phyloP scores from a whole-genome alignment of 208 protist species.

The Acanthamoeba castellanii region DNA sequence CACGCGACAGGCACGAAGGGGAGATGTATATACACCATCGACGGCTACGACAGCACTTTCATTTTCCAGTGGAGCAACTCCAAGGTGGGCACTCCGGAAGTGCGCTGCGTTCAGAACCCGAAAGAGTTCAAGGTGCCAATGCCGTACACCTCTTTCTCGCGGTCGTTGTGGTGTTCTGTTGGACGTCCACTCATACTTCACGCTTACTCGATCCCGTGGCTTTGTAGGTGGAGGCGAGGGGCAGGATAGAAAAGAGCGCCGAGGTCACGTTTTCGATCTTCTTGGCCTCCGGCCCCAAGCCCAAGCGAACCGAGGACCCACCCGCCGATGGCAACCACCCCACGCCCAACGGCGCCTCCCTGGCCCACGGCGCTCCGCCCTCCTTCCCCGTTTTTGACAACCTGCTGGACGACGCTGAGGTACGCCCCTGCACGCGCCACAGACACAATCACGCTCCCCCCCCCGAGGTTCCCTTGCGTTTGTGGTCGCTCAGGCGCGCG shows the following conservation, averaged over 20 bases:
- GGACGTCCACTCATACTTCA: too few relatives aligned
- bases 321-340: neutral
- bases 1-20: neutral
- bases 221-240: neutral
- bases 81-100: conserved; percentile 35
- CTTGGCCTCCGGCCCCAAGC: conserved; percentile 12
- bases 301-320: conserved; percentile 10
- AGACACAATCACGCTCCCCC: neutral
- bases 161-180: neutral
- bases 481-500: too few relatives aligned
- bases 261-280: conserved; percentile 50
- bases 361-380: neutral
- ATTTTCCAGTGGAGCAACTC: conserved; percentile 63
- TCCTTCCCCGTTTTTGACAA: conserved; percentile 28
- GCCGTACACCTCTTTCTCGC: neutral
- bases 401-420: conserved; percentile 31
- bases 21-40: conserved; percentile 59
- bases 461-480: too few relatives aligned
- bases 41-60: conserved; percentile 24
- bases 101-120: conserved; percentile 12
- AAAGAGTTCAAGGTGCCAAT: neutral
- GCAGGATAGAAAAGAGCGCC: neutral
- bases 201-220: too few relatives aligned
- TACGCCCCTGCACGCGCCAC: neutral
- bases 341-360: neutral